Evolutionary conservation across 257 asterid species (phyloP), one percentile per base, ranked within the genome.

Genomic region (Solanum clarkiae): DNA sequence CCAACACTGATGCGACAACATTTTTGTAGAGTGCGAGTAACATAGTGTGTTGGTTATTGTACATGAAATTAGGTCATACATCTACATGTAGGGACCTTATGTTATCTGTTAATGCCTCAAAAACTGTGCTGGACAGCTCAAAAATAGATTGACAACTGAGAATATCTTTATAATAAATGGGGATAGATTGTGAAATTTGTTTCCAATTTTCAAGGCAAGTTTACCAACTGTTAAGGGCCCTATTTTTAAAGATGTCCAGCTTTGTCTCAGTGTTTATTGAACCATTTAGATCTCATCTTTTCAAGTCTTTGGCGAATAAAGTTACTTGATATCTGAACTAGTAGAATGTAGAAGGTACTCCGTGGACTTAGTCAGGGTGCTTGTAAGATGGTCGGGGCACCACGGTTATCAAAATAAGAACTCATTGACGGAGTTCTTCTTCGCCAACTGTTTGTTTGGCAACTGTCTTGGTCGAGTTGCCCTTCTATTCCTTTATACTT

Each of bases 71-170:
- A 60, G 40, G 69, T 45, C 59, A 82, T 62, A 32, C 85, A 62
- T 24, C 29, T 42, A 60, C 45, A 22, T 82, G 75, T 60, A 59
- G 84, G 85, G 85, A 22, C 83, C 40, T 82, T 10, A 8, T 59
- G 59, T 9, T 82, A 66, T 82, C 75, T 60, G 62, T 51, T 51
- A 77, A 51, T 51, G 82, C 53, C 82, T 82, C 77, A 82, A 44
- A 81, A 26, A 82, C 71, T 62, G 85, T 60, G 85, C 24, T 82
- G 42, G 77, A 44, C 85, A 82, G 85, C 85, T 82, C 69, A 82
- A 82, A 54, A 62, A 24, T 82, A 82, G 75, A 44, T 62, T 62
- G 85, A 62, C 85, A 42, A 62, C 22, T 62, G 75, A 82, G 60
- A 59, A 47, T 47, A 59, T 60, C 74, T 81, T 42, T 59, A 81